Evolutionary conservation across 805 yeast genomes (phyloP), one percentile per base, ranked within the genome.

Genomic region (Yarrowia hollandica): DNA sequence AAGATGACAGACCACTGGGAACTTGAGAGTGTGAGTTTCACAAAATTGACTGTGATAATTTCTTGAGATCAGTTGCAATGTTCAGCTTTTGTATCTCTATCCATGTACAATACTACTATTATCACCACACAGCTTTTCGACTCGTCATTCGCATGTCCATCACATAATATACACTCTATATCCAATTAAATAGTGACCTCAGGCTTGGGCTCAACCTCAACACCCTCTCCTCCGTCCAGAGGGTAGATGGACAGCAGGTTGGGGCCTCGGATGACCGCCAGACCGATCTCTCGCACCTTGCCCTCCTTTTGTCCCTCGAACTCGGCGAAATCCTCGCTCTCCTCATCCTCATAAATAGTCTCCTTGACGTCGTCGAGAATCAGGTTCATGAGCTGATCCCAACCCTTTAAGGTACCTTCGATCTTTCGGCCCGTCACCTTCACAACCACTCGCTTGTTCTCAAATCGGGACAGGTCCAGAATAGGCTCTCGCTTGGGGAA

Each of bases 401-500:
- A 90, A 30, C 98, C 97, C 65, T 88, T 89, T 65, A 92, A 79
- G 0, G 76, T 74, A 31, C 99, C 99, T 15, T 77, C 77, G n/a
- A 87, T 83, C 65, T 84, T 84, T 68, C 97, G 82, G 11, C 96
- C 96, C 64, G 84, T 80, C 69, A 94, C 83, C 66, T 87, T 85
- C 58, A 91, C 92, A 66, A 85, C 79, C 37, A 92, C 82, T 64
- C 78, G 72, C 65, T 85, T 78, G 69, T 89, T 95, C 66, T 82
- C 82, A 70, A 87, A 88, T 68, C 83, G 86, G 62, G 84, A 81
- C 61, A 94, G 76, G 70, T 91, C 90, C 60, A 90, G 76, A 61
- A 91, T 88, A 19, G 96, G 95, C 63, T 91, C 97, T 72, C 90
- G 86, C 75, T 87, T 88, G 33, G 97, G 98, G 12, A 90, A 83